phyloP scores from a whole-genome alignment of 768 basidiomycete species.

The Boletus huronensis region DNA sequence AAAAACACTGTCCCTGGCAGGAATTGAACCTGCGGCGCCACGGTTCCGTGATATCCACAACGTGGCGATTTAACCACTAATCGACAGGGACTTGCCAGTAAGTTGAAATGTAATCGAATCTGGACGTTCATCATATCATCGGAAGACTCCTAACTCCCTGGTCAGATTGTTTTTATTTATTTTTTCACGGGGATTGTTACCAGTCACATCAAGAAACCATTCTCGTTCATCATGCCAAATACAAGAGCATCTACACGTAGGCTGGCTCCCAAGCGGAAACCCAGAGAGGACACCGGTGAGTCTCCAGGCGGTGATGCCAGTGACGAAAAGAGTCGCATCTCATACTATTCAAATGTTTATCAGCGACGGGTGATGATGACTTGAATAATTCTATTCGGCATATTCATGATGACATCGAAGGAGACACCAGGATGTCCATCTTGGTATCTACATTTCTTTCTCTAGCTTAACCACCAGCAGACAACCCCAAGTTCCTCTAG shows the following conservation, averaged over 20 bases:
- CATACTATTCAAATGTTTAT: not conserved
- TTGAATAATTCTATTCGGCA: not conserved
- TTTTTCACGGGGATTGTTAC: not conserved
- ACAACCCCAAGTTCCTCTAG: conserved; percentile 4
- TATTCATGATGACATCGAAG: not conserved
- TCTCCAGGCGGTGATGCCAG: not conserved
- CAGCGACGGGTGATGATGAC: conserved; percentile 3
- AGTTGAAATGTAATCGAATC: no score
- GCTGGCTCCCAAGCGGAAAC: not conserved
- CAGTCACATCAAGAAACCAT: not conserved
- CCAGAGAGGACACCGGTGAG: not conserved
- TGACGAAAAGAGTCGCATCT: not conserved
- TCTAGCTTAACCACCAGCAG: not conserved
- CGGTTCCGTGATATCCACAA: conserved; percentile 36
- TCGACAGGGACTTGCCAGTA: conserved; percentile 35
- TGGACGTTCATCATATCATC: not conserved
- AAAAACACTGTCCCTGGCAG: conserved; percentile 33
- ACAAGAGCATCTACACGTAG: conserved; percentile 9
- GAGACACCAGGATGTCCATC: not conserved
- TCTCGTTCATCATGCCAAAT: conserved; percentile 8
- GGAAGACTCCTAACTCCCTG: no score
- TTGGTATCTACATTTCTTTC: conserved; percentile 3
- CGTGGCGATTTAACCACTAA: conserved; percentile 43
- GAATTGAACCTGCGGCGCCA: conserved; percentile 39
- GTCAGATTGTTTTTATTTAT: no score